Evolutionary conservation across 1,284 basidiomycete species (phyloP).

Genomic region (Microbotryomycetes sp.): DNA sequence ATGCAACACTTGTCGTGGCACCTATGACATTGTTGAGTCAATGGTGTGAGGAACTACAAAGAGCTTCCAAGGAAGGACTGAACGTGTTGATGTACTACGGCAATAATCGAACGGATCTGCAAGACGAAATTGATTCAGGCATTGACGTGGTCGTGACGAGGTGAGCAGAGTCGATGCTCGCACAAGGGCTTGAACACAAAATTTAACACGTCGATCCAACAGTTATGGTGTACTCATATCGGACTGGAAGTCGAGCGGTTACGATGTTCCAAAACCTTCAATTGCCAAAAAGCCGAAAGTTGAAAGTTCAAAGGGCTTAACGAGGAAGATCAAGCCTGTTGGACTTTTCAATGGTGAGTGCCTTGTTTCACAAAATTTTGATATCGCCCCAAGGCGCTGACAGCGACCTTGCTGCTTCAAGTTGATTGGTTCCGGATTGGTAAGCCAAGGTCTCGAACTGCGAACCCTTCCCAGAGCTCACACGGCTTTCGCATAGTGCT

Average conservation of each 20-base stretch:
- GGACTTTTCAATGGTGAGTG: background rate
- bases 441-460: background rate
- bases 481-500: constrained; percentile 47
- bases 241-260: constrained; percentile 27
- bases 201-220: background rate
- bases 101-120: constrained; percentile 67
- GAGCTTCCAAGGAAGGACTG: constrained; percentile 58
- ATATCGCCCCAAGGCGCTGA: too few relatives aligned
- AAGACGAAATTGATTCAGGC: constrained; percentile 52
- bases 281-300: background rate
- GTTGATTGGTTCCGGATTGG: constrained; percentile 69
- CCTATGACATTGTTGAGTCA: constrained; percentile 85
- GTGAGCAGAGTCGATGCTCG: constrained; percentile 52
- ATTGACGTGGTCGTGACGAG: constrained; percentile 82
- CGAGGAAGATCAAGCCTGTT: background rate
- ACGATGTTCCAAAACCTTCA: constrained; percentile 3
- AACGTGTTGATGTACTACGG: constrained; percentile 77
- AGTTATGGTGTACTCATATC: constrained; percentile 29
- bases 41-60: constrained; percentile 79
- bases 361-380: too few relatives aligned
- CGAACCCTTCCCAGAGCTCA: background rate
- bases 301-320: background rate
- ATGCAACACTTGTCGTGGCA: constrained; percentile 82
- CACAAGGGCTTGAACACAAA: background rate
- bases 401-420: constrained; percentile 35